Evolutionary conservation across 2,329 filamentous ascomycete species (phyloP), one percentile per base, ranked within the genome.

Genomic region (Mycosphaerelloides madeirae): DNA sequence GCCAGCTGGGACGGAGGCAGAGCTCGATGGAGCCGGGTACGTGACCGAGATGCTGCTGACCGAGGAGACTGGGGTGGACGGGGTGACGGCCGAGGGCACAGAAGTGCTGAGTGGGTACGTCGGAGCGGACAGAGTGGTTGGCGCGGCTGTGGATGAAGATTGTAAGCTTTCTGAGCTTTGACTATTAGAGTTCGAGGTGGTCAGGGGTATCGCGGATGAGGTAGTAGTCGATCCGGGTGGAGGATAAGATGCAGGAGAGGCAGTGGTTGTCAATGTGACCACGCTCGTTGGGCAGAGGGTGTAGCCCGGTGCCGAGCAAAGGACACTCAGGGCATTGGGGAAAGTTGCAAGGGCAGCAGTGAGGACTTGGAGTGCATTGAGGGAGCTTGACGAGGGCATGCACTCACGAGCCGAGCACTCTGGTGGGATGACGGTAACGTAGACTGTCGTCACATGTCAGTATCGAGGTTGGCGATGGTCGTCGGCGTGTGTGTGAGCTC

Each of bases 331-430:
- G 41, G 52, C 52, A 50, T 54, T 52, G 32, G 39, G 43, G 29
- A 37, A 48, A 15, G 50, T 34, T 32, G 37, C 35, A 35, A 44
- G 31, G 32, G 46, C 48, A 32, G 48, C 41, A 29, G 49, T 49
- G 44, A 50, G 52, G 29, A 50, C 50, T 46, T 45, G 38, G 44
- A 55, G 50, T 49, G 52, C 46, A 44, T 50, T 48, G 44, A 33
- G 37, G 41, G 48, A 36, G 31, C 43, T 37, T 41, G 40, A 40
- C 39, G 37, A 28, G 31, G 48, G 36, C 22, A 33, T 16, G 43
- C 53, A 55, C 53, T 55, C 53, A 55, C 53, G 49, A 41, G 52
- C 52, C 33, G 41, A 42, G 48, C 52, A 55, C 34, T 48, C 43
- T 40, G 47, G 32, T 19, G 35, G 14, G 41, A 36, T 49, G 44